Percentiles rank a stretch among this genome's conserved stretches.
Conservation (phyloP, 2,329 filamentous ascomycete species). For the Davidsoniella virescens region DNA sequence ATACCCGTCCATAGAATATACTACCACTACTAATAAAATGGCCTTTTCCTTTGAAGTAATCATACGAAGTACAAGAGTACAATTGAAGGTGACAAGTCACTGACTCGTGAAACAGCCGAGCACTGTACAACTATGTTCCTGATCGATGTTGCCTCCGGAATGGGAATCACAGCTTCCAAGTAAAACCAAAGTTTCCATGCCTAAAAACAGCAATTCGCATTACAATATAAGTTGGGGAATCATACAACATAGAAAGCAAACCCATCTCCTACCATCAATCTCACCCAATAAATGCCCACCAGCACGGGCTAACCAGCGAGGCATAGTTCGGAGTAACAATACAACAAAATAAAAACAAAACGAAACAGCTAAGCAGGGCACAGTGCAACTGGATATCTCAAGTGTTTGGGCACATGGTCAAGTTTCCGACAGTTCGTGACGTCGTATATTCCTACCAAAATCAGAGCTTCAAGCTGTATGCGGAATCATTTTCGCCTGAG, state of each 20-base stretch:
- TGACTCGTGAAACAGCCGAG: no score
- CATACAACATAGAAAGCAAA: slow-evolving; percentile 12
- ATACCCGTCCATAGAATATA: neutral
- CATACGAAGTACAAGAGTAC: neutral
- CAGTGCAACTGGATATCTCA: neutral
- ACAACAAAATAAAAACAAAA: slow-evolving; percentile 3
- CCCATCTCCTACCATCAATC: neutral
- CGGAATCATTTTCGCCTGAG: no score
- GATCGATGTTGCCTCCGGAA: no score
- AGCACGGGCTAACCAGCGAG: no score
- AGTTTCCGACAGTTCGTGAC: no score
- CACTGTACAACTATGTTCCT: no score
- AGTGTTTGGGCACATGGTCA: no score
- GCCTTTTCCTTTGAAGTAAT: neutral
- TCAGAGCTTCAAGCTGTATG: no score
- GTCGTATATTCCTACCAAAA: no score
- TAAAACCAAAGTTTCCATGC: no score
- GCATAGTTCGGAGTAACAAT: neutral
- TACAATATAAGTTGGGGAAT: slow-evolving; percentile 12
- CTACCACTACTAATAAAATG: neutral
- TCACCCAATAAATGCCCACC: neutral
- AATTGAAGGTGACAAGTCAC: no score
- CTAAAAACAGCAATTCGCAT: slow-evolving; percentile 3
- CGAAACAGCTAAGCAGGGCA: slow-evolving; percentile 2
- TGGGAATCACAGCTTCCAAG: no score